phyloP scores from a whole-genome alignment of 108 stramenopile genomes.

The Asterionellopsis glacialis region DNA sequence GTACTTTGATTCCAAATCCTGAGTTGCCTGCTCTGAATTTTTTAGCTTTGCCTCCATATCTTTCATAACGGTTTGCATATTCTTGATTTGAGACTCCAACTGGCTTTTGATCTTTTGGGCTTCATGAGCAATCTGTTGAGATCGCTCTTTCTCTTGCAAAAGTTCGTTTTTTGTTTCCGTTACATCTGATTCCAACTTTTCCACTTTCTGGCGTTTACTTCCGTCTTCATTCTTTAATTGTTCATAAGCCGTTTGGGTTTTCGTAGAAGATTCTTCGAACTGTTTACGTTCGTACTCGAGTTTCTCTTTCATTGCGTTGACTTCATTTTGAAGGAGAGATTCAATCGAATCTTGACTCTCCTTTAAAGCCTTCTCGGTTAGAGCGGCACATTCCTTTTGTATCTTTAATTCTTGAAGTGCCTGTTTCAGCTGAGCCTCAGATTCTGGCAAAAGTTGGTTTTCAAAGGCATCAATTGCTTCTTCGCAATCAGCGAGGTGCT shows the following conservation, averaged over 20 bases:
- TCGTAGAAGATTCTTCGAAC: background rate
- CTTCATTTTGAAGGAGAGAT: slow-evolving; percentile 11
- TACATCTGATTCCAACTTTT: slow-evolving; percentile 17
- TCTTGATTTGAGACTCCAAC: slow-evolving; percentile 4
- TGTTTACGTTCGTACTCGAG: slow-evolving; percentile 18
- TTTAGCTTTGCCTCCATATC: slow-evolving; percentile 7
- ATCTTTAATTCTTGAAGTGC: slow-evolving; percentile 3
- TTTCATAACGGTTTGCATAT: slow-evolving; percentile 12
- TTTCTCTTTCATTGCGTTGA: slow-evolving; percentile 19
- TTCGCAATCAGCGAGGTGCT: slow-evolving; percentile 7
- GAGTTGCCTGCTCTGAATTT: slow-evolving; percentile 16
- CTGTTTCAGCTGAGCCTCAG: slow-evolving; percentile 28
- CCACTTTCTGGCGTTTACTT: slow-evolving; percentile 11
- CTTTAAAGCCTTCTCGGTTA: background rate
- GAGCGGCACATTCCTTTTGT: slow-evolving; percentile 2
- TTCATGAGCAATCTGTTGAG: slow-evolving; percentile 12
- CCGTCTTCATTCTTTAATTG: slow-evolving; percentile 17
- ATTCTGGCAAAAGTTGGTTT: slow-evolving; percentile 25
- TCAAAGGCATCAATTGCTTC: slow-evolving; percentile 22
- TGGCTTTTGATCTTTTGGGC: slow-evolving; percentile 5
- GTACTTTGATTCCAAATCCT: slow-evolving; percentile 22
- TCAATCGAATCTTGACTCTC: slow-evolving; percentile 5
- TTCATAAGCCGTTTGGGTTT: background rate
- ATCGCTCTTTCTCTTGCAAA: slow-evolving; percentile 19
- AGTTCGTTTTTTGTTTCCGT: background rate